Evolutionary conservation across 2,329 filamentous ascomycete genomes (phyloP).

Genomic region (Lachnum nothofagi): DNA sequence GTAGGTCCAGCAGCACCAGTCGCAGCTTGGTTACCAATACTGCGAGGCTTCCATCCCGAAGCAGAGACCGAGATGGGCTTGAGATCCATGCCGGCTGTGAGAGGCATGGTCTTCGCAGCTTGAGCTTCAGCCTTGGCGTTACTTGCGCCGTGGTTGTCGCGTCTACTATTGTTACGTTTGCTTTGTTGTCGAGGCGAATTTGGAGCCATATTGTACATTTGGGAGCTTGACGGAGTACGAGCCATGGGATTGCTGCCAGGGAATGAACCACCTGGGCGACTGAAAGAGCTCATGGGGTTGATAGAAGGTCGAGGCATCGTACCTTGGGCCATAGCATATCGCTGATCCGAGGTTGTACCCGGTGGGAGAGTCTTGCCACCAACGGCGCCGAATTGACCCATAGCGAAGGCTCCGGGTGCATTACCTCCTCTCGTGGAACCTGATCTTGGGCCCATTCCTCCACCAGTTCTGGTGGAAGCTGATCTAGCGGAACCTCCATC

Average conservation of each 20-base stretch:
- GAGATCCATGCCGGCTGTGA: conserved; percentile 76
- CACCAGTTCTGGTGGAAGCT: conserved; percentile 56
- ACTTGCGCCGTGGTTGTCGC: conserved; percentile 44
- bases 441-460: conserved; percentile 44
- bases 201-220: conserved; percentile 52
- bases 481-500: conserved; percentile 60
- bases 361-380: conserved; percentile 61
- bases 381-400: conserved; percentile 63
- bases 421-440: conserved; percentile 49
- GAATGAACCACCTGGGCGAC: conserved; percentile 57
- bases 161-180: conserved; percentile 62
- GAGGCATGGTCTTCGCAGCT: conserved; percentile 80
- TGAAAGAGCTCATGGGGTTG: conserved; percentile 56
- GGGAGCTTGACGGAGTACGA: conserved; percentile 57
- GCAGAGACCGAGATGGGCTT: conserved; percentile 69
- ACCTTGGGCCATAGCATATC: conserved; percentile 62
- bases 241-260: conserved; percentile 58
- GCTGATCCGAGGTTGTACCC: conserved; percentile 71
- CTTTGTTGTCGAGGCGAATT: conserved; percentile 63
- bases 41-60: conserved; percentile 87
- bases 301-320: conserved; percentile 45
- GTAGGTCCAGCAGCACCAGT: conserved; percentile 38
- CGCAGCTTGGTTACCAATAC: conserved; percentile 45
- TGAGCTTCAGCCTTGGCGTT: conserved; percentile 56
- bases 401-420: conserved; percentile 49